Evolutionary conservation across 1,139 yeast genomes (phyloP), one percentile per base, ranked within the genome.

Genomic region (Yamadazyma diospyri): DNA sequence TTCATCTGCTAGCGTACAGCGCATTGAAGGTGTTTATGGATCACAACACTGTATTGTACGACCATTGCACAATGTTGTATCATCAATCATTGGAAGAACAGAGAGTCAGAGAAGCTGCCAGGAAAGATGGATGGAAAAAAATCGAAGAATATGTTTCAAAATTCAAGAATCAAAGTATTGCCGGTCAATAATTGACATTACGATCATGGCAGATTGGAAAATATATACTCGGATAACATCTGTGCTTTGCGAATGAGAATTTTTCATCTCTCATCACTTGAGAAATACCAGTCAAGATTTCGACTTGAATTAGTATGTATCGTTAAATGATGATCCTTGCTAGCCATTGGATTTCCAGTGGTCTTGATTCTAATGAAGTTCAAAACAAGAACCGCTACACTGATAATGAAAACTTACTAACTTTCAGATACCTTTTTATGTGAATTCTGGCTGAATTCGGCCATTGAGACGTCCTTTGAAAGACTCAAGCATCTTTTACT

Each of bases 1-100:
- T 92, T 30, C 95, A 92, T 48, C 79, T 87, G 37, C 77, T 92
- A 69, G 92, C 95, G 3, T 88, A 78, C 60, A 86, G 86, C 36
- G 96, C 97, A 0, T 70, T 92, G 48, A 88, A 89, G 56, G 84
- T 87, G 39, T 89, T 94, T 51, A 80, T 89, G 84, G 97, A 92
- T 52, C 85, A 94, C 37, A 89, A 88, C 55, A 95, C 96, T 11
- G 80, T 82, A 7, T 68, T 92, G 27, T 94, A 87, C 57, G 97
- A 89, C 54, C 94, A 88, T 53, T 92, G 97, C 55, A 84, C 94
- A 14, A 75, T 86, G 52, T 64, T 87, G 46, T 89, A 89, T 58
- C 82, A 87, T 49, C 87, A 81, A 54, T 76, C 80, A 25, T 64
- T 81, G 42, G 81, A 78, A 46, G 85, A 81, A 42, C 83, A 77